A percentile compares a stretch with the other conserved stretches of the same genome.
Conservation (phyloP, 2,329 filamentous ascomycete species). For the Colletotrichum sp. region DNA sequence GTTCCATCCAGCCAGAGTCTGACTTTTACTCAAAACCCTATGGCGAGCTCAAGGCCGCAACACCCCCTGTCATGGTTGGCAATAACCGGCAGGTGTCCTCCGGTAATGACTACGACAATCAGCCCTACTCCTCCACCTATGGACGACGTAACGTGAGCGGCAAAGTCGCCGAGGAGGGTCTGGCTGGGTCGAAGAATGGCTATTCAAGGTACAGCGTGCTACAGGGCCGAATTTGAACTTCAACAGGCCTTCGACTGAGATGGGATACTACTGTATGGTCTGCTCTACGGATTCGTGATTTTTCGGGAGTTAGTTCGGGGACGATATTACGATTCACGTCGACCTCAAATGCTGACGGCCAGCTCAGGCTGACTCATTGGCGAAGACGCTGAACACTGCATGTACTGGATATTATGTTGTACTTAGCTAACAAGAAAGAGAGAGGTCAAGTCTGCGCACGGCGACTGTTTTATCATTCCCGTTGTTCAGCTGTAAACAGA, state of each 20-base stretch:
- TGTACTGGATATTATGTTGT: background rate
- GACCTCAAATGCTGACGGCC: background rate
- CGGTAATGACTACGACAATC: conserved; percentile 58
- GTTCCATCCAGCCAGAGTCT: conserved; percentile 54
- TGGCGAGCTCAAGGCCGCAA: conserved; percentile 58
- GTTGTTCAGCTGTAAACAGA: background rate
- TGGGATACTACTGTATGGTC: background rate
- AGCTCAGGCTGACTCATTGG: background rate
- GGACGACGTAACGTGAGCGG: conserved; percentile 71
- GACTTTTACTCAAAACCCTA: conserved; percentile 63
- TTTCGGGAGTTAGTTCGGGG: background rate
- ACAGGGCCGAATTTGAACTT: conserved; percentile 5
- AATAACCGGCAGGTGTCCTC: conserved; percentile 59
- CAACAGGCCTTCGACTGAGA: background rate
- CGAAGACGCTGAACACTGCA: background rate
- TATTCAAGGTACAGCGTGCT: conserved; percentile 26
- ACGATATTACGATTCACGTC: background rate
- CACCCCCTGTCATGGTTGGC: conserved; percentile 59
- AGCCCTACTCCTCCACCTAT: conserved; percentile 33
- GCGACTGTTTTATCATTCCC: background rate
- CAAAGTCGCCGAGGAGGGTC: conserved; percentile 75
- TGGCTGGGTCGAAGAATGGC: conserved; percentile 39
- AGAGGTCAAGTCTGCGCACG: background rate
- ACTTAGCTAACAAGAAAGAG: background rate
- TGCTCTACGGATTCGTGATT: background rate